These are phyloP conservation scores for Pezicula rhizophila DNA, from an alignment of 2,329 filamentous ascomycete species.

Conservation along the genomic window DNA sequence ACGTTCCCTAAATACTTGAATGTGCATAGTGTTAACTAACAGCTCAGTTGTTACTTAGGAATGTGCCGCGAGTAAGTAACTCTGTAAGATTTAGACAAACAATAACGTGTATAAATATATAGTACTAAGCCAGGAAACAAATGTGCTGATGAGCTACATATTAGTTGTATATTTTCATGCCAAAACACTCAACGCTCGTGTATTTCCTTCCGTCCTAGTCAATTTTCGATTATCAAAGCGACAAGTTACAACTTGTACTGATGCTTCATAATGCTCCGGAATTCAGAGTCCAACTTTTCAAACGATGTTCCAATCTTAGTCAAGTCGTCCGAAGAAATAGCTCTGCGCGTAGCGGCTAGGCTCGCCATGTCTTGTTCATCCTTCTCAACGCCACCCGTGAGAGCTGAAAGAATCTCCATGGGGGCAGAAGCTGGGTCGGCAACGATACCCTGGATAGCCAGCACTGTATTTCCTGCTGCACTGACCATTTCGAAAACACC, in stretches of 20 bases:
- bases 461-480: conserved; percentile 16
- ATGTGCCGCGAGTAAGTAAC: too few species aligned
- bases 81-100: too few species aligned
- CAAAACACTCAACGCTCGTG: too few species aligned
- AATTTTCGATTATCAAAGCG: too few species aligned
- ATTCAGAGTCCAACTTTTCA: not conserved
- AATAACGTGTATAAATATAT: too few species aligned
- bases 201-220: too few species aligned
- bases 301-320: conserved; percentile 3
- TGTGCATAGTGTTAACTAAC: too few species aligned
- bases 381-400: conserved; percentile 1
- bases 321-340: conserved; percentile 1
- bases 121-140: too few species aligned
- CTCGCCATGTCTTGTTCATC: conserved; percentile 2
- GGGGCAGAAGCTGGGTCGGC: conserved; percentile 20
- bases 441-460: conserved; percentile 20
- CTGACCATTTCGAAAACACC: conserved; percentile 12
- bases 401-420: conserved; percentile 22
- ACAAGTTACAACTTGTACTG: not conserved
- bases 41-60: too few species aligned
- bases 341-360: conserved; percentile 2
- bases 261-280: conserved; percentile 1
- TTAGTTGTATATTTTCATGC: too few species aligned
- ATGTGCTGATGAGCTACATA: too few species aligned
- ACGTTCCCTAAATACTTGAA: too few species aligned